Percentiles rank a stretch among this genome's conserved stretches.
Conservation (phyloP, 805 yeast genomes). For the Candida boleticola region DNA sequence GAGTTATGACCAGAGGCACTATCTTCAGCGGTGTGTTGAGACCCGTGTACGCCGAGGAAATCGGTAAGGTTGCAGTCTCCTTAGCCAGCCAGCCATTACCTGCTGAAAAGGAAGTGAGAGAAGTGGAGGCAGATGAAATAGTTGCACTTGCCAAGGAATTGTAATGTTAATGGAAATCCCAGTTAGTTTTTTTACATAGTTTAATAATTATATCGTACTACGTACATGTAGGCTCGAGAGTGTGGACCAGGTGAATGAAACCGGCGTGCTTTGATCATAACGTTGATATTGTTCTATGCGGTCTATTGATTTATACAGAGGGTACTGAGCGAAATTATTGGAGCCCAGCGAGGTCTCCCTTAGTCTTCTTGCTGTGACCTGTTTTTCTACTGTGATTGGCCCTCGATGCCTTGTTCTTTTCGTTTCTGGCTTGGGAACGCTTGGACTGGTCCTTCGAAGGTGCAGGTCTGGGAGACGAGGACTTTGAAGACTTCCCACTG, state of each 20-base stretch:
- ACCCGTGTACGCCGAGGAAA: slow-evolving; percentile 65
- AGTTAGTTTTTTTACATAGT: too few species aligned
- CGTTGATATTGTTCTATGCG: too few species aligned
- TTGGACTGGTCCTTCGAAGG: slow-evolving; percentile 17
- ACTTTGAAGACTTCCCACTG: not conserved
- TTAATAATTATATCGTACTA: too few species aligned
- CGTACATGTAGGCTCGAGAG: too few species aligned
- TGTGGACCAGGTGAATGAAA: too few species aligned
- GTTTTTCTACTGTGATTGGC: slow-evolving; percentile 68
- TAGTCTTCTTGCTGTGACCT: slow-evolving; percentile 58
- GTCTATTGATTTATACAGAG: too few species aligned
- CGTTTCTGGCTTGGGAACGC: slow-evolving; percentile 44
- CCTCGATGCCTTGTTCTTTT: slow-evolving; percentile 51
- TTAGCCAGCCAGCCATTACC: slow-evolving; percentile 26
- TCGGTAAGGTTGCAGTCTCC: slow-evolving; percentile 55
- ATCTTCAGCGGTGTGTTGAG: not conserved
- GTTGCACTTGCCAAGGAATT: slow-evolving; percentile 15
- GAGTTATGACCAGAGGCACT: not conserved
- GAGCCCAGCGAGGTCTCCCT: slow-evolving; percentile 23
- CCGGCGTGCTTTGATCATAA: too few species aligned
- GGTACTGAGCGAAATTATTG: too few species aligned
- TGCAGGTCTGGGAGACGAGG: slow-evolving; percentile 1
- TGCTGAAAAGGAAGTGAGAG: slow-evolving; percentile 19
- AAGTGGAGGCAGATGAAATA: slow-evolving; percentile 20
- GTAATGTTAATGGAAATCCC: too few species aligned